Evolutionary conservation across 1,284 basidiomycete genomes (phyloP), one percentile per base, ranked within the genome.

Genomic region (Mrakiaceae sp.): DNA sequence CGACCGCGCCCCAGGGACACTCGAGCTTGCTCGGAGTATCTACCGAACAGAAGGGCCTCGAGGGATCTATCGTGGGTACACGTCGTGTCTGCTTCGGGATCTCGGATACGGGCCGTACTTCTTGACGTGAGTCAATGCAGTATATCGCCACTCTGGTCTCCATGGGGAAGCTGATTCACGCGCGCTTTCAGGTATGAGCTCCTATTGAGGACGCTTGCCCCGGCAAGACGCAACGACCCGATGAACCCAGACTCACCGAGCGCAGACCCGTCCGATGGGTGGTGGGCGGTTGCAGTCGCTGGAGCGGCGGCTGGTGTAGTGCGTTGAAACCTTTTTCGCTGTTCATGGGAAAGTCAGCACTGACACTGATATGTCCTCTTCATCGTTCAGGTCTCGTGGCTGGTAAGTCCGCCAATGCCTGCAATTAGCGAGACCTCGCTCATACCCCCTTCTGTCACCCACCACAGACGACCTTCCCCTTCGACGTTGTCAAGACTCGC

Each of bases 401-500:
- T 27, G 1, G 27, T 27, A 27, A 27, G 27, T 27, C 27, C 27
- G 27, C 27, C 27, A 2, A 27, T 27, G 27, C 27, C 27, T 27
- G 27, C 27, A 1, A 27, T 27, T 27, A 27, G 27, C 57, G 40
- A 44, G 14, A 47, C n/a, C 43, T 47, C 44, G 40, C 40, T 50
- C 16, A 9, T 50, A 47, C 14, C 9, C n/a, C n/a, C 14, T 3
- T 61, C 27, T 27, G 27, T 2, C 27, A 27, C 27, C 4, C 39
- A 3, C 11, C 16, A 10, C 55, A 64, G 63, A 54, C 64, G 11
- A 66, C 64, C 11, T 66, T 66, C 44, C 64, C 64, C 5, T 62
- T 66, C 39, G 64, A 66, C 50, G 58, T 66, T n/a, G 43, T 66
- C 60, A 66, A 66, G 56, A 66, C 64, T 0, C 54, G 64, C n/a